phyloP scores from a whole-genome alignment of 164 flowering plant species.

The Nymphaea thermarum region DNA sequence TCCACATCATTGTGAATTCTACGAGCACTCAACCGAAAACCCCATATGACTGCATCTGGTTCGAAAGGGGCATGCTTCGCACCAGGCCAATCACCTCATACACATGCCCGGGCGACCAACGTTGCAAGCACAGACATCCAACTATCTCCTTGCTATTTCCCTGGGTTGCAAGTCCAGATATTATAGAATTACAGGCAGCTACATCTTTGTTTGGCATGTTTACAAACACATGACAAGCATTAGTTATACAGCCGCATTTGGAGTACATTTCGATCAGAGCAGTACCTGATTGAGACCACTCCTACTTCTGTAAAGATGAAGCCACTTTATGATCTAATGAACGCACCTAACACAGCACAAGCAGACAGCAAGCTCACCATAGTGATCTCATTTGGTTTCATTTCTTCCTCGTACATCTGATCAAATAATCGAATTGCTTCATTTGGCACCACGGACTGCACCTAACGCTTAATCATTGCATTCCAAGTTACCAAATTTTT shows the following conservation, averaged over 20 bases:
- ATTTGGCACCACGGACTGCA: slow-evolving; percentile 13
- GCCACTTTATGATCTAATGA: slow-evolving; percentile 16
- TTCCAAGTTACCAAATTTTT: slow-evolving; percentile 29
- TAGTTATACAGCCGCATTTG: slow-evolving; percentile 17
- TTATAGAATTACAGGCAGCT: slow-evolving; percentile 20
- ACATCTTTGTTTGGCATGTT: slow-evolving; percentile 13
- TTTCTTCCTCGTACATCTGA: slow-evolving; percentile 11
- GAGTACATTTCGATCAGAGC: slow-evolving; percentile 29
- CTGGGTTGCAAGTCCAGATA: slow-evolving; percentile 13
- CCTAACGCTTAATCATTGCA: slow-evolving; percentile 26
- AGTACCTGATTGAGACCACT: slow-evolving; percentile 16
- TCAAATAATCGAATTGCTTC: slow-evolving; percentile 20
- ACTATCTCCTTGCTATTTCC: slow-evolving; percentile 17
- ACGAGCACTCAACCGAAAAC: slow-evolving; percentile 18
- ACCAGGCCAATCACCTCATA: slow-evolving; percentile 13
- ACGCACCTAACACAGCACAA: slow-evolving; percentile 24
- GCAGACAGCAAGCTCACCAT: slow-evolving; percentile 27
- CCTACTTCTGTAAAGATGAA: slow-evolving; percentile 16
- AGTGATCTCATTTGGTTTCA: slow-evolving; percentile 29
- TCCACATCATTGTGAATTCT: slow-evolving; percentile 12
- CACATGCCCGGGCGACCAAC: slow-evolving; percentile 22
- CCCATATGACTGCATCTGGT: slow-evolving; percentile 22
- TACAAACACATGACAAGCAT: slow-evolving; percentile 21
- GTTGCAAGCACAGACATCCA: slow-evolving; percentile 19
- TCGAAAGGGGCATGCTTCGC: slow-evolving; percentile 12